phyloP scores from a whole-genome alignment of 805 yeast genomes.

The Candida peoriensis region DNA sequence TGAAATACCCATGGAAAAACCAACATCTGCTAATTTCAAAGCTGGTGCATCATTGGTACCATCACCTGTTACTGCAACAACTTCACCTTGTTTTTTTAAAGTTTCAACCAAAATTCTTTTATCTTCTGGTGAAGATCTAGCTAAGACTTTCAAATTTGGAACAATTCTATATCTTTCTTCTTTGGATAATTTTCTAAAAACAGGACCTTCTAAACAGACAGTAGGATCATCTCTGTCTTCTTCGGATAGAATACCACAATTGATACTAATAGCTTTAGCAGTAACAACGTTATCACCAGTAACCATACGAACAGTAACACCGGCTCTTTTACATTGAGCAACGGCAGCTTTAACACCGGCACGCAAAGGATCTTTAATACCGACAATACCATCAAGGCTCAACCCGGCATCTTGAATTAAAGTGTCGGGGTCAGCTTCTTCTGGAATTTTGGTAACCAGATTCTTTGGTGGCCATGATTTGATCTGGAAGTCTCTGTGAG shows the following conservation, averaged over 20 bases:
- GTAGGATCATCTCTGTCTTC: constrained; percentile 47
- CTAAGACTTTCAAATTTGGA: constrained; percentile 79
- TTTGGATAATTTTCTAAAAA: constrained; percentile 61
- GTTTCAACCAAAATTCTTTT: constrained; percentile 82
- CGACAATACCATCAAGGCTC: constrained; percentile 70
- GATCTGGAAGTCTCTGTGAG: constrained; percentile 63
- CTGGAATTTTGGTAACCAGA: constrained; percentile 27
- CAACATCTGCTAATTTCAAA: constrained; percentile 92
- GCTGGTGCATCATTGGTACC: constrained; percentile 99
- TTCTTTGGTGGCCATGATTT: constrained; percentile 66
- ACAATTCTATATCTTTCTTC: constrained; percentile 53
- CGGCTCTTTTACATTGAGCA: constrained; percentile 78
- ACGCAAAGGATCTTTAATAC: constrained; percentile 93
- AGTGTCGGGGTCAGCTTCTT: constrained; percentile 38
- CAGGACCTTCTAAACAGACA: constrained; percentile 90
- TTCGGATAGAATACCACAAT: constrained; percentile 65
- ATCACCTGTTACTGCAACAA: constrained; percentile 98
- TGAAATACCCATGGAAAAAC: constrained; percentile 97
- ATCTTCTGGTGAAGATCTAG: constrained; percentile 95
- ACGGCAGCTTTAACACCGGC: constrained; percentile 90
- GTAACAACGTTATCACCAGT: constrained; percentile 94
- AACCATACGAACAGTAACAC: constrained; percentile 95
- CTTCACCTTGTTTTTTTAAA: constrained; percentile 75
- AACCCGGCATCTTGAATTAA: constrained; percentile 31
- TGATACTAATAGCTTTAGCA: constrained; percentile 84